Base-by-base conservation (phyloP, 805 yeast genomes). In the Yamadazyma philogaea region DNA sequence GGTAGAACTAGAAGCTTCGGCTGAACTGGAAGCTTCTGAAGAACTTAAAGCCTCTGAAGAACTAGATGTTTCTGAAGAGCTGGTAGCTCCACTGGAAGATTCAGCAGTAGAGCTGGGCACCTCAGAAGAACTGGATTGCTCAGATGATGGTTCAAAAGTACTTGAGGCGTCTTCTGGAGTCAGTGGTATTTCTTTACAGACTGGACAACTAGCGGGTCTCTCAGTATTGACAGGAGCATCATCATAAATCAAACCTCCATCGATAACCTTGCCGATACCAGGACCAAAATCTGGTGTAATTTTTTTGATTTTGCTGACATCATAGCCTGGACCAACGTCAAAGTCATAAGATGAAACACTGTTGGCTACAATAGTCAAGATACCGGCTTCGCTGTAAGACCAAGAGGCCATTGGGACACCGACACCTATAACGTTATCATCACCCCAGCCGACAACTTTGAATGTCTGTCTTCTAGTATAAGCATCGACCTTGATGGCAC, bases 361-460 rank as follows among this genome's bases (percentile, higher is more conserved):
- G 28, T 46, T 38, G 18, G 48, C 44, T 10, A 14, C 31, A 33
- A 49, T 37, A 30, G 47, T 37, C 31, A 49, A 49, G 18, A 42
- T 40, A 44, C 52, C 52, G 18, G 42, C 48, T 5, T 36, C 44
- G 35, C 33, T 22, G 30, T 46, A 49, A 30, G 42, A 27, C 39
- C 26, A 47, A 6, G 50, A 40, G 3, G 18, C 26, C 32, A 53
- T 47, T 41, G 50, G 38, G 17, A 46, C 45, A 48, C 50, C 49
- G 35, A 57, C 40, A 18, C 61, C 64, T 46, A 59, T 56, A 15
- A 47, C 41, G 42, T 60, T 60, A n/a, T 60, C 60, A 38, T 50
- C 49, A 42, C 65, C 65, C 46, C 50, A 60, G 15, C 63, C 63
- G 19, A 53, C 53, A 38, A 60, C 60, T 1, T 49, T 51, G 46